Percentiles rank a stretch among this genome's conserved stretches.
These are phyloP conservation scores for Eucalyptus polyanthemos DNA, from an alignment of 345 rosid genomes.

Conservation along the genomic window DNA sequence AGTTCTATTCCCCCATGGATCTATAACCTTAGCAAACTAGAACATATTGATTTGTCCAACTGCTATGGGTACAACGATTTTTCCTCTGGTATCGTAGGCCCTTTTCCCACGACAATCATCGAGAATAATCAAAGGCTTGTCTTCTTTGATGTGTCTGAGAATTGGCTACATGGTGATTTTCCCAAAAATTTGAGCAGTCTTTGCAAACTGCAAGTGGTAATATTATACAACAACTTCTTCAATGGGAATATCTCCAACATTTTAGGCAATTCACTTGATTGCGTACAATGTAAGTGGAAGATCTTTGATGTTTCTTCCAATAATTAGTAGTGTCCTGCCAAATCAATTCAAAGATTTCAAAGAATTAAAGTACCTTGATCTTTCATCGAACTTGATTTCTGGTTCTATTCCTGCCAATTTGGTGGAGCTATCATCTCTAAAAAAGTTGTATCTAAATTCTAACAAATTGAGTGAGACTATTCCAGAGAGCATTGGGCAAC, in stretches of 20 bases:
- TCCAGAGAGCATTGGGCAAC: no score
- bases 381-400: no score
- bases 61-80: no score
- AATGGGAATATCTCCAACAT: background rate
- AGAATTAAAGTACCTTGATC: no score
- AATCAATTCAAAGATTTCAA: fast-evolving
- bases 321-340: no score
- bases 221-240: fast-evolving
- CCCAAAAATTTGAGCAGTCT: background rate
- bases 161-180: background rate
- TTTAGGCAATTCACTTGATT: background rate
- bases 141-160: background rate
- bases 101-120: background rate
- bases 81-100: fast-evolving
- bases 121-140: background rate
- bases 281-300: background rate
- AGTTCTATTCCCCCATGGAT: no score
- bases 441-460: no score
- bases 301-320: background rate
- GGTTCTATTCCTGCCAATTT: no score
- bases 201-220: background rate
- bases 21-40: no score
- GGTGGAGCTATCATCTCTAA: fast-evolving
- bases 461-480: no score
- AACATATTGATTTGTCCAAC: no score